Evolutionary conservation across 805 yeast genomes (phyloP).

Genomic region (Barnettozyma populi): DNA sequence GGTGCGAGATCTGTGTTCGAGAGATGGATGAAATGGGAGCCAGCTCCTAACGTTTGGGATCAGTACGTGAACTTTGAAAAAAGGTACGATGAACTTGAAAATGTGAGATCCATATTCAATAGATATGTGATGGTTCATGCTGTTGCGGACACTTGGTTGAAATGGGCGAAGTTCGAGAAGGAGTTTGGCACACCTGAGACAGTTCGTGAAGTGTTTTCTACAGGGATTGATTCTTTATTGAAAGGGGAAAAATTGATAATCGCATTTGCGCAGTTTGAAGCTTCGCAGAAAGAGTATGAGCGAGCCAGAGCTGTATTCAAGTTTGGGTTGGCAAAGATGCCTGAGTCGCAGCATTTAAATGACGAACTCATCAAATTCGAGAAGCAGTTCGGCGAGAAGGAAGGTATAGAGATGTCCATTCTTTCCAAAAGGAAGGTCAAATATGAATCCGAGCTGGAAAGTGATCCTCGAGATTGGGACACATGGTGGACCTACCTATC

Average conservation of each 20-base stretch:
- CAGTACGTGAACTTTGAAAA: constrained; percentile 69
- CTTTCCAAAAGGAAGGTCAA: constrained; percentile 46
- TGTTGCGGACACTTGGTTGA: constrained; percentile 54
- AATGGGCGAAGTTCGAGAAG: constrained; percentile 72
- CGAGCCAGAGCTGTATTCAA: constrained; percentile 55
- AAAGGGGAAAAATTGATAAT: constrained; percentile 32
- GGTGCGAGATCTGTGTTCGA: constrained; percentile 64
- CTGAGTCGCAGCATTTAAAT: constrained; percentile 32
- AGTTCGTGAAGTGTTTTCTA: constrained; percentile 59
- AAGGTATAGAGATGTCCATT: constrained; percentile 48
- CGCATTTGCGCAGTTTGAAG: constrained; percentile 72
- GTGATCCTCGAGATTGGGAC: constrained; percentile 57
- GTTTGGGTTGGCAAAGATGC: constrained; percentile 43
- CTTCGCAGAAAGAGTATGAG: constrained; percentile 50
- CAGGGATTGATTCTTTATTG: constrained; percentile 53
- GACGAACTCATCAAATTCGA: constrained; percentile 53
- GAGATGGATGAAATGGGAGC: constrained; percentile 80
- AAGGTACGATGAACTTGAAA: constrained; percentile 53
- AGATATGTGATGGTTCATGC: constrained; percentile 53
- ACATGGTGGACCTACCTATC: constrained; percentile 77
- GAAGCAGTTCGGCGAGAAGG: constrained; percentile 54
- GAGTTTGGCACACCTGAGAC: constrained; percentile 40
- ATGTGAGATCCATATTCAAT: constrained; percentile 54
- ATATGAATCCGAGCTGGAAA: constrained; percentile 44
- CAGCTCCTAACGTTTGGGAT: constrained; percentile 62